Evolutionary conservation across 2,329 filamentous ascomycete species (phyloP), one percentile per base, ranked within the genome.

Genomic region (Colletotrichum sp.): DNA sequence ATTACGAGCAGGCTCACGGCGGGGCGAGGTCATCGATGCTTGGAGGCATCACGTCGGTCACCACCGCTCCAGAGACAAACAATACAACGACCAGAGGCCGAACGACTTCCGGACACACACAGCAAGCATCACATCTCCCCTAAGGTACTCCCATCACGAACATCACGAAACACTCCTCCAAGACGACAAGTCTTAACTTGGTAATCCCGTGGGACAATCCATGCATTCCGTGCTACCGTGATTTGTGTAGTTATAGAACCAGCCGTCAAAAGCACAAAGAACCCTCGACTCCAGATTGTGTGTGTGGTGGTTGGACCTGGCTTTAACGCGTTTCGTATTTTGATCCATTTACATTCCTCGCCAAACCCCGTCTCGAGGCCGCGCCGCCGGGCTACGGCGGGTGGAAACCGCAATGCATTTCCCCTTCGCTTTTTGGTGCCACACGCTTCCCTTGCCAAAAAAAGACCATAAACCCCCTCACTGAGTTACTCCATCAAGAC

Each of bases 171-270:
- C n/a, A n/a, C n/a, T n/a, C n/a, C n/a, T 49, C 10, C 3, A 12
- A 6, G 30, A 28, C 24, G 36, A 44, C 69, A 34, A 32, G 32
- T 63, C n/a, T 21, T 71, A 71, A 71, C 59, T 75, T 75, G 72
- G 72, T 74, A 74, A 74, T 69, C 74, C 77, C 75, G 71, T 72
- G 71, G 77, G 77, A 77, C 77, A 74, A 78, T 79, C 78, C 78
- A 79, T 79, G 78, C 77, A 77, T 79, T 78, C 78, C 78, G 77
- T 79, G 77, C 77, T 78, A 78, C 77, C 77, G 73, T 77, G 76
- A 79, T 32, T 76, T 75, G 72, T 79, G 76, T 76, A 76, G 77
- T 78, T 78, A 75, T 73, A 78, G 77, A 78, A 78, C 77, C 77
- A 78, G 77, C 75, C 71, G 75, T 77, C 30, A 69, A 77, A 78